These are phyloP conservation scores for Tausonia pullulans DNA, from an alignment of 1,284 basidiomycete species.

Conservation along the genomic window DNA sequence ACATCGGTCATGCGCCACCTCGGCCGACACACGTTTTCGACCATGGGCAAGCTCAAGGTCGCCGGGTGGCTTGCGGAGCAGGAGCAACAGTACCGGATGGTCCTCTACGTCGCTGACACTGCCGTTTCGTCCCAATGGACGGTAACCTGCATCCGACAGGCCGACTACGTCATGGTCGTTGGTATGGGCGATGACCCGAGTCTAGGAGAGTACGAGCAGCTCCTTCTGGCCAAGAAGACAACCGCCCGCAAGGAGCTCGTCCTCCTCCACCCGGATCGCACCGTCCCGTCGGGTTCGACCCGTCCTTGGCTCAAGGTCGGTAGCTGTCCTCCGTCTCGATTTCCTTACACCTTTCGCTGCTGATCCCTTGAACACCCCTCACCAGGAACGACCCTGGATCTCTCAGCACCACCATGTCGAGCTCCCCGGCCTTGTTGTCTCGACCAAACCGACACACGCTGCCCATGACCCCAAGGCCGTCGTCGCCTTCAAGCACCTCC, in stretches of 20 bases:
- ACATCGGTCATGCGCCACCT: conserved; percentile 79
- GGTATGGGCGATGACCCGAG: conserved; percentile 76
- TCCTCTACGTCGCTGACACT: conserved; percentile 88
- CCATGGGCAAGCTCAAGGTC: conserved; percentile 85
- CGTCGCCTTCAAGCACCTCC: conserved; percentile 59
- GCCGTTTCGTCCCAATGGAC: conserved; percentile 89
- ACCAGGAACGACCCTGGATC: conserved; percentile 81
- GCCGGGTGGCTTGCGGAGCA: conserved; percentile 89
- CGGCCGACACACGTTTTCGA: conserved; percentile 81
- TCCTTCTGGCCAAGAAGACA: conserved; percentile 75
- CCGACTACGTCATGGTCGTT: conserved; percentile 81
- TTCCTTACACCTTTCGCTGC: conserved; percentile 12
- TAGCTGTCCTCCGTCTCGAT: neutral
- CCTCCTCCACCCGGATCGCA: conserved; percentile 81
- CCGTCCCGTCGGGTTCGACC: conserved; percentile 81
- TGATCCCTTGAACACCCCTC: neutral
- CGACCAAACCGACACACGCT: conserved; percentile 42
- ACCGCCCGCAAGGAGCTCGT: conserved; percentile 95
- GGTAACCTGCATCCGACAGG: conserved; percentile 91
- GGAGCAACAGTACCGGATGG: conserved; percentile 80
- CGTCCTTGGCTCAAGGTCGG: conserved; percentile 87
- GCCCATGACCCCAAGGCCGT: conserved; percentile 80
- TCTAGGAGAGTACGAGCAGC: conserved; percentile 72
- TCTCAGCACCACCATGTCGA: conserved; percentile 78
- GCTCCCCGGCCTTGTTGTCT: conserved; percentile 42